Base-by-base conservation (phyloP, 2,329 filamentous ascomycete species). In the Hypocrella siamensis region DNA sequence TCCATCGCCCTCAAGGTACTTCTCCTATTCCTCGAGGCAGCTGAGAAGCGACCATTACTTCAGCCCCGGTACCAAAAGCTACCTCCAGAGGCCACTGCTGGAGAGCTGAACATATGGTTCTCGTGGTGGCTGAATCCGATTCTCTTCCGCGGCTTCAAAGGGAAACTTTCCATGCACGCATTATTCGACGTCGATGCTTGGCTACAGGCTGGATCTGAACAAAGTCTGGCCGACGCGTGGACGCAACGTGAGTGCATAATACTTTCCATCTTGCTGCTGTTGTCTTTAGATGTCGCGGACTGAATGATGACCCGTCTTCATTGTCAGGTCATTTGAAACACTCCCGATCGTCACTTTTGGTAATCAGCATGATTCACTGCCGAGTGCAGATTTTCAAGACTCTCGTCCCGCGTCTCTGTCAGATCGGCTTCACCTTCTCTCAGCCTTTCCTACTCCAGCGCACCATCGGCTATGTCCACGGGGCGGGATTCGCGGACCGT, bases 21-120 rank as follows among this genome's bases (percentile, higher is more conserved):
- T 5, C 24, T 55, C 3, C 43, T 56, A 6, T 24, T 41, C 2
- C 6, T 31, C 7, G 29, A 31, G 5, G n/a, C 16, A 8, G 28
- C 43, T 1, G 43, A 46, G 4, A 56, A 56, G 39, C 43, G 47
- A 3, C 32, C 39, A 18, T 32, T 49, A 31, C 28, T 49, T 11
- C 31, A 31, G 3, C 17, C 27, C 2, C 38, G 37, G 27, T 18
- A 18, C 11, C 3, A 17, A 16, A 5, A 17, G 10, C 3, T 29
- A 16, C 17, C 15, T 9, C 27, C 27, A 10, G 27, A 29, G 6
- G 17, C 15, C 9, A 29, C 27, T 6, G 17, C 15, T 17, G 27
- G 27, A 6, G 17, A 17, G 9, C 14, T 29, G 5, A 17, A 17
- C 18, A 17, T 17, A 8, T 17, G 15, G 3, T 29, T 29, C n/a